A percentile compares a stretch with the other conserved stretches of the same genome.
Evolutionary conservation across 2,329 filamentous ascomycete species (phyloP).

Genomic region (Myrmaecium sp.): DNA sequence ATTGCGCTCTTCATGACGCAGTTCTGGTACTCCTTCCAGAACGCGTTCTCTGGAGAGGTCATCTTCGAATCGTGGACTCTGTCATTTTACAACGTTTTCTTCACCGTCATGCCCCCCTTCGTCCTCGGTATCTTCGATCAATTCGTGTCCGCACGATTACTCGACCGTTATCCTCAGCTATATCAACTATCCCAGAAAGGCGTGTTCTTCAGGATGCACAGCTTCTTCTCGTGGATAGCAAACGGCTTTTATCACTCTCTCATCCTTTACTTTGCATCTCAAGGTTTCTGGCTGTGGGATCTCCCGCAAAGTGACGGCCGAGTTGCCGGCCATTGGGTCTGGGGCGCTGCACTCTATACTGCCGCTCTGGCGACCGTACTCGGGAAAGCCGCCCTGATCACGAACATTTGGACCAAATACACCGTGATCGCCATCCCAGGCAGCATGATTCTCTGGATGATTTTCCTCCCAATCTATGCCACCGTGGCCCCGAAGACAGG

Average conservation of each 20-base stretch:
- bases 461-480: conserved; percentile 76
- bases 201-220: conserved; percentile 81
- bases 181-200: conserved; percentile 89
- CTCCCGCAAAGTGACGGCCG: conserved; percentile 63
- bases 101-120: conserved; percentile 83
- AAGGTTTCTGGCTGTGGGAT: conserved; percentile 70
- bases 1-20: conserved; percentile 98
- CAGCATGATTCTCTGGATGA: conserved; percentile 79
- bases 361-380: conserved; percentile 86
- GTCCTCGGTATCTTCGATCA: conserved; percentile 95
- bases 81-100: conserved; percentile 99
- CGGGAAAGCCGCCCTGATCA: conserved; percentile 84
- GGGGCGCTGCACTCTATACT: conserved; percentile 90
- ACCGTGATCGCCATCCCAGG: conserved; percentile 90
- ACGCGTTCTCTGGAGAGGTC: conserved; percentile 91
- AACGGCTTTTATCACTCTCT: conserved; percentile 95
- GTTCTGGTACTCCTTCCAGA: conserved; percentile 97
- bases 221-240: conserved; percentile 80
- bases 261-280: conserved; percentile 71
- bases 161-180: conserved; percentile 91
- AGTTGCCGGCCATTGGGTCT: conserved; percentile 88
- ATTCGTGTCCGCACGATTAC: conserved; percentile 81
- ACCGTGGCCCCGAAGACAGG: conserved; percentile 67
- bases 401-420: conserved; percentile 98
- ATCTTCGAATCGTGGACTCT: conserved; percentile 99